Conservation (phyloP, 176 grass and related monocot genomes). For the Cocos nucifera region DNA sequence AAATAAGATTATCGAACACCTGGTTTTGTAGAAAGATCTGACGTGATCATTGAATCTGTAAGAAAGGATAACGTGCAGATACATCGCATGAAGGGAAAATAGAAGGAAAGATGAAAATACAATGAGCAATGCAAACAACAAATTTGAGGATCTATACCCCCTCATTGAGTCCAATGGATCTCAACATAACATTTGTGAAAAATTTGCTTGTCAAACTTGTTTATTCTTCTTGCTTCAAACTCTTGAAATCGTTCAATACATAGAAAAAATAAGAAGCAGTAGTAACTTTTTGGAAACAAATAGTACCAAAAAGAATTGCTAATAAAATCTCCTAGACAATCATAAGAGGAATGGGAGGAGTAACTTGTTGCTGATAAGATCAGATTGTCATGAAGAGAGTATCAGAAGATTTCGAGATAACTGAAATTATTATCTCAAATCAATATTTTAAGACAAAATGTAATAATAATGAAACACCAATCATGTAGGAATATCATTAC, state of each 20-base stretch:
- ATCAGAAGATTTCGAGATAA: constrained; percentile 69
- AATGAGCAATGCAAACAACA: too few species aligned
- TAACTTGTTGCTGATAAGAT: constrained; percentile 68
- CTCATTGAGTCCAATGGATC: constrained; percentile 63
- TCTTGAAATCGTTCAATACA: constrained; percentile 78
- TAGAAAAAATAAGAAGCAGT: constrained; percentile 1
- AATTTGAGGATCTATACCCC: constrained; percentile 25
- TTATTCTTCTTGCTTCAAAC: constrained; percentile 72
- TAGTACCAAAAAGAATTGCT: too few species aligned
- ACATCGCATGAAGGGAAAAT: too few species aligned
- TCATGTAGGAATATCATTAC: too few species aligned
- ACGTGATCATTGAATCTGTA: too few species aligned
- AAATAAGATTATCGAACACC: too few species aligned
- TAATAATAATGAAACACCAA: too few species aligned
- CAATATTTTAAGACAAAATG: constrained; percentile 2
- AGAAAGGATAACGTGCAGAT: too few species aligned
- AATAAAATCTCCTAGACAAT: too few species aligned
- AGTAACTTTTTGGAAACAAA: too few species aligned
- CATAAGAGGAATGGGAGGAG: constrained; percentile 1
- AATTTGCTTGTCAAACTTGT: constrained; percentile 90
- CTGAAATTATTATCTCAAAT: constrained; percentile 26
- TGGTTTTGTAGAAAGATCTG: too few species aligned
- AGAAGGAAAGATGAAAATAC: too few species aligned
- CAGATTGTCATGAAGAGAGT: constrained; percentile 69
- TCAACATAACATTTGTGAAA: constrained; percentile 91